These are phyloP conservation scores for Kappamyces sp. DNA, from an alignment of 192 early-diverging fungal species.

Conservation along the genomic window DNA sequence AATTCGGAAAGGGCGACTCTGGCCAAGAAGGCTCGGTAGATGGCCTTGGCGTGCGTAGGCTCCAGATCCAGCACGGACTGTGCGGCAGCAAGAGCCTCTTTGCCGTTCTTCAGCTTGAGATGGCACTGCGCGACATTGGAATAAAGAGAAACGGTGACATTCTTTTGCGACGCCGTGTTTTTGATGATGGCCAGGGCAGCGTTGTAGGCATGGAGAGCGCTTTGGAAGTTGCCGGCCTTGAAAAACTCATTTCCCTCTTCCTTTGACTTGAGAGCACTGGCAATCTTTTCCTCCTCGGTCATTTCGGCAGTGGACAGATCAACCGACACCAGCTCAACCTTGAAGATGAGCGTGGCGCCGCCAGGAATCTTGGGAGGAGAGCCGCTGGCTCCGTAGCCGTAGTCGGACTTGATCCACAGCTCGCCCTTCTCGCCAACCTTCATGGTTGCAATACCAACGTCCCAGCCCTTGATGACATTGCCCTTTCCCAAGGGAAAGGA, in stretches of 20 bases:
- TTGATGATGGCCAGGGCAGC: conserved; percentile 8
- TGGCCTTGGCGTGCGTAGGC: conserved; percentile 18
- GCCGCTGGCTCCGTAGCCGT: conserved; percentile 63
- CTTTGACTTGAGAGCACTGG: background rate
- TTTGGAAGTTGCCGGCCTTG: conserved; percentile 17
- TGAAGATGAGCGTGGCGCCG: conserved; percentile 58
- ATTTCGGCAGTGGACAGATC: conserved; percentile 24
- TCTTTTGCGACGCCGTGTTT: conserved; percentile 8
- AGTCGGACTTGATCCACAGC: conserved; percentile 54
- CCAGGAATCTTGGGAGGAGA: conserved; percentile 54
- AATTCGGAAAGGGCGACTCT: conserved; percentile 6
- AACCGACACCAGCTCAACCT: conserved; percentile 32
- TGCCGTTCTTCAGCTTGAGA: conserved; percentile 17
- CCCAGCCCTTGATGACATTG: conserved; percentile 68
- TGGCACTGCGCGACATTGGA: conserved; percentile 19
- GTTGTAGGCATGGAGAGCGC: conserved; percentile 13
- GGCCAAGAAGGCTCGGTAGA: conserved; percentile 19
- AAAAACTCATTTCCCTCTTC: conserved; percentile 24
- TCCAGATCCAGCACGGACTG: conserved; percentile 18
- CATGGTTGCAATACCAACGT: conserved; percentile 64
- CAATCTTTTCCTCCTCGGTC: conserved; percentile 20
- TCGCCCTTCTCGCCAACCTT: conserved; percentile 57
- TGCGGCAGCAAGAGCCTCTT: conserved; percentile 7
- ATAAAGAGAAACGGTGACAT: conserved; percentile 16
- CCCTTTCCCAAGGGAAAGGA: conserved; percentile 49